These are phyloP conservation scores for Plectosphaerella sp. DNA, from an alignment of 2,329 filamentous ascomycete species.

Conservation along the genomic window DNA sequence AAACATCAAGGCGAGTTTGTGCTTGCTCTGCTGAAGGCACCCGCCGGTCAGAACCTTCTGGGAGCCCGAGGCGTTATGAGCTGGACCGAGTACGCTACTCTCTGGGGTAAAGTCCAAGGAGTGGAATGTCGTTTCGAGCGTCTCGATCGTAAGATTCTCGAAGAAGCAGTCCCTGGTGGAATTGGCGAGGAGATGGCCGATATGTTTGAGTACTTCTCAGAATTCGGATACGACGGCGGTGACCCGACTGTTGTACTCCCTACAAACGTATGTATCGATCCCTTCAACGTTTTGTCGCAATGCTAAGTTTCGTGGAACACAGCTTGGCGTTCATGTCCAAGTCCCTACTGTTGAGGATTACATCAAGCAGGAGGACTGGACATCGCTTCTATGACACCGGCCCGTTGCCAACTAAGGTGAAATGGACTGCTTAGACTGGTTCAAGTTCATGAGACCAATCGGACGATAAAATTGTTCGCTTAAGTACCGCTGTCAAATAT, in stretches of 20 bases:
- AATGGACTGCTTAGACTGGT: no score
- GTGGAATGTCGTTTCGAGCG: background rate
- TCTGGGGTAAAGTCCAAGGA: background rate
- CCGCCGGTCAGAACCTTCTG: background rate
- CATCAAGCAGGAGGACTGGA: background rate
- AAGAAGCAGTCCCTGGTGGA: background rate
- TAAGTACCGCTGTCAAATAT: no score
- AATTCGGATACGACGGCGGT: background rate
- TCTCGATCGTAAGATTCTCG: background rate
- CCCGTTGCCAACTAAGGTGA: no score
- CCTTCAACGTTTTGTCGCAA: background rate
- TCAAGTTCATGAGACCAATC: no score
- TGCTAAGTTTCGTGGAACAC: background rate
- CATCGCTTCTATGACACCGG: background rate
- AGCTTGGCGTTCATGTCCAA: background rate
- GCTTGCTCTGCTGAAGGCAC: background rate
- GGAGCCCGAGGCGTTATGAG: background rate
- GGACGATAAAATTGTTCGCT: no score
- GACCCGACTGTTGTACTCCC: background rate
- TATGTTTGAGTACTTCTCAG: background rate
- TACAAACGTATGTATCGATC: background rate
- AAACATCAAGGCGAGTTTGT: background rate
- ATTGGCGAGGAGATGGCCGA: slow-evolving; percentile 1
- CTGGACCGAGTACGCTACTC: background rate
- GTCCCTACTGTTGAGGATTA: background rate